These are phyloP conservation scores for Lagenidium sp. DNA, from an alignment of 352 stramenopile genomes.

Conservation along the genomic window DNA sequence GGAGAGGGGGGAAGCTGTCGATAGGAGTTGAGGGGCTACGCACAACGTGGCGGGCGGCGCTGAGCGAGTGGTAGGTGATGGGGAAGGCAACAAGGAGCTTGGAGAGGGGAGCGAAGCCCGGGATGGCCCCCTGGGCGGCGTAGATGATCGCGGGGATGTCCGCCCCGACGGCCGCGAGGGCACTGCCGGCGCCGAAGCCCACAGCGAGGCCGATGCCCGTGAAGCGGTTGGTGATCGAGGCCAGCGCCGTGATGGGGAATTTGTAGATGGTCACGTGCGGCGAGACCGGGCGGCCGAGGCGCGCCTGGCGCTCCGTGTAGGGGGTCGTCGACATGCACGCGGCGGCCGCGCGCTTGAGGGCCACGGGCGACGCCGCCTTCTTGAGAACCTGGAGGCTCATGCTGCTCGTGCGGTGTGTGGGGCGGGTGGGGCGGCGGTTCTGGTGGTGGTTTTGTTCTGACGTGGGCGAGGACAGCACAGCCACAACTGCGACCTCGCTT, in stretches of 20 bases:
- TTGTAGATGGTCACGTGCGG: slow-evolving; percentile 97
- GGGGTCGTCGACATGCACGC: slow-evolving; percentile 21
- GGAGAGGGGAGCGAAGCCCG: slow-evolving; percentile 57
- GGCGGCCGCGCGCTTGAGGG: slow-evolving; percentile 25
- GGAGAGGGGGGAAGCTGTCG: no score
- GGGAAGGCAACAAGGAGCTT: slow-evolving; percentile 95
- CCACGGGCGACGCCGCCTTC: slow-evolving; percentile 7
- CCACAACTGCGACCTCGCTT: no score
- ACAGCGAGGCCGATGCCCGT: slow-evolving; percentile 82
- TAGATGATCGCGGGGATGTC: slow-evolving; percentile 78
- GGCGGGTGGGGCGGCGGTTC: background rate
- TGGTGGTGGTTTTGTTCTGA: slow-evolving; percentile 4
- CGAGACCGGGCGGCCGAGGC: slow-evolving; percentile 87
- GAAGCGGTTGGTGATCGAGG: slow-evolving; percentile 92
- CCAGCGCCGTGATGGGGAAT: slow-evolving; percentile 90
- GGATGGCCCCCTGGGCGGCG: slow-evolving; percentile 57
- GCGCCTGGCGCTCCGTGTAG: slow-evolving; percentile 84
- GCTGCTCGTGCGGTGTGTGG: background rate
- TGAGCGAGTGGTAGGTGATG: slow-evolving; percentile 91
- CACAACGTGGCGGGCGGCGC: slow-evolving; percentile 80
- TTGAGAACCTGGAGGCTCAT: slow-evolving; percentile 18
- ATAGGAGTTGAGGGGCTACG: slow-evolving; percentile 2
- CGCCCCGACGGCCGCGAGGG: slow-evolving; percentile 63
- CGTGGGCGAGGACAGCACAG: no score
- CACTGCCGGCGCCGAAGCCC: slow-evolving; percentile 63